A percentile compares a stretch with the other conserved stretches of the same genome.
Conservation (phyloP, 208 protist genomes). For the Wallacemonas rigidus region DNA sequence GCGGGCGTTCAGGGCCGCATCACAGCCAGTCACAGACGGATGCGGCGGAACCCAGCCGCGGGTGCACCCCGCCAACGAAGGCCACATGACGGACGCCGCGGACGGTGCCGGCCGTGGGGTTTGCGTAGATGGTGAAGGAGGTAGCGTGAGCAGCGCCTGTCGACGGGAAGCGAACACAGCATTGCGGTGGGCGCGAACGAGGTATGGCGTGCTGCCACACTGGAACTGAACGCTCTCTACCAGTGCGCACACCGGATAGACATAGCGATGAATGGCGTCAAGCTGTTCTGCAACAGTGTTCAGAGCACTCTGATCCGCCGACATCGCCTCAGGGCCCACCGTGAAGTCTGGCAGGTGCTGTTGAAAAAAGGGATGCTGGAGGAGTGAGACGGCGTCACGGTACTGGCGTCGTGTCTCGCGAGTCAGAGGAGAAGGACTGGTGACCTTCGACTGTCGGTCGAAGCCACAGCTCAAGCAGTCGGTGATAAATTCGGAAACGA, state of each 20-base stretch:
- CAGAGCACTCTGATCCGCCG: constrained; percentile 18
- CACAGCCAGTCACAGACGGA: constrained; percentile 14
- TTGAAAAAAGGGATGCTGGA: constrained; percentile 38
- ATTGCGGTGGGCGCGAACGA: constrained; percentile 59
- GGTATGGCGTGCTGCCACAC: constrained; percentile 50
- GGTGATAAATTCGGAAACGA: constrained; percentile 35
- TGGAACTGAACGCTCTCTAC: constrained; percentile 24
- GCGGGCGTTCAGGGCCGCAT: not conserved
- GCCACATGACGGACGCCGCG: constrained; percentile 31
- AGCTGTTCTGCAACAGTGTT: constrained; percentile 34
- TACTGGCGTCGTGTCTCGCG: not conserved
- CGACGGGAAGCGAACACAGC: constrained; percentile 55
- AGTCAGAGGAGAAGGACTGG: too few relatives aligned
- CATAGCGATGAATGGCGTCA: constrained; percentile 53
- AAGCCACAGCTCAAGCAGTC: constrained; percentile 35
- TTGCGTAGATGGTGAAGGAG: not conserved
- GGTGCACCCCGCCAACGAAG: constrained; percentile 27
- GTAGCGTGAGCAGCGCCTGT: constrained; percentile 17
- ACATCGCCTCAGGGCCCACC: constrained; percentile 9
- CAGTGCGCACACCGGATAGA: constrained; percentile 52
- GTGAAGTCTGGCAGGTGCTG: constrained; percentile 9
- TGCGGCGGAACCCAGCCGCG: constrained; percentile 28
- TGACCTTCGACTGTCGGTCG: too few relatives aligned
- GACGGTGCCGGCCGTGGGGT: not conserved
- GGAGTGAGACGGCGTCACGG: constrained; percentile 15